phyloP scores from a whole-genome alignment of 345 rosid genomes.

The Reutealis trisperma region DNA sequence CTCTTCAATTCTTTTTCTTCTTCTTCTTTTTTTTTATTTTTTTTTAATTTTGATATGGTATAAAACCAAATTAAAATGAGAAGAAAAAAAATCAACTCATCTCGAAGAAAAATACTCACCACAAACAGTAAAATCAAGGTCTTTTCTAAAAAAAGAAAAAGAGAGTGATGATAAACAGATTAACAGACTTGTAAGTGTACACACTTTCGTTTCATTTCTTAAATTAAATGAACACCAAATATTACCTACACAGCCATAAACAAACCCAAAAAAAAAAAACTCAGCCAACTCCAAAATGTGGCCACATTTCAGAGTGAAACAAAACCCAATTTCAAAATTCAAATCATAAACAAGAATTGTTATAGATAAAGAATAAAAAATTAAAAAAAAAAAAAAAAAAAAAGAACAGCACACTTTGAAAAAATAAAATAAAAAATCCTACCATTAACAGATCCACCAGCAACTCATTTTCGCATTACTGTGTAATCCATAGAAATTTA shows the following conservation, averaged over 20 bases:
- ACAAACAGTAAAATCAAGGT: background rate
- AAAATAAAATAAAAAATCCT: background rate
- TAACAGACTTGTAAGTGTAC: background rate
- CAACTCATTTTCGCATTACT: slow-evolving; percentile 14
- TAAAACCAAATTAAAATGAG: too few species aligned
- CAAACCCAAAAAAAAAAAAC: background rate
- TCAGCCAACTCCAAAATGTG: slow-evolving; percentile 9
- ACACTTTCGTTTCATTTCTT: slow-evolving; percentile 1
- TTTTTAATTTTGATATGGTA: too few species aligned
- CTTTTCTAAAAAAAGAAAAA: too few species aligned
- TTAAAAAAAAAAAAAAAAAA: background rate
- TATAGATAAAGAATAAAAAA: background rate
- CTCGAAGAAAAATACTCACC: background rate
- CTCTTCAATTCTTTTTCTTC: background rate
- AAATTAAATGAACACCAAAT: background rate
- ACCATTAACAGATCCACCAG: slow-evolving; percentile 22
- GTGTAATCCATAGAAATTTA: slow-evolving; percentile 12
- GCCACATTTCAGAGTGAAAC: slow-evolving; percentile 9
- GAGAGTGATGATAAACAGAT: background rate
- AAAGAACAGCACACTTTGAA: too few species aligned
- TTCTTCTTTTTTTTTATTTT: too few species aligned
- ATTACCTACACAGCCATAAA: background rate
- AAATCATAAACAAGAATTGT: background rate
- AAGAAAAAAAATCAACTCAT: background rate
- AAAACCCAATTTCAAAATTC: slow-evolving; percentile 1